Evolutionary conservation across 805 yeast genomes (phyloP), one percentile per base, ranked within the genome.

Genomic region (Kodamaea restingae): DNA sequence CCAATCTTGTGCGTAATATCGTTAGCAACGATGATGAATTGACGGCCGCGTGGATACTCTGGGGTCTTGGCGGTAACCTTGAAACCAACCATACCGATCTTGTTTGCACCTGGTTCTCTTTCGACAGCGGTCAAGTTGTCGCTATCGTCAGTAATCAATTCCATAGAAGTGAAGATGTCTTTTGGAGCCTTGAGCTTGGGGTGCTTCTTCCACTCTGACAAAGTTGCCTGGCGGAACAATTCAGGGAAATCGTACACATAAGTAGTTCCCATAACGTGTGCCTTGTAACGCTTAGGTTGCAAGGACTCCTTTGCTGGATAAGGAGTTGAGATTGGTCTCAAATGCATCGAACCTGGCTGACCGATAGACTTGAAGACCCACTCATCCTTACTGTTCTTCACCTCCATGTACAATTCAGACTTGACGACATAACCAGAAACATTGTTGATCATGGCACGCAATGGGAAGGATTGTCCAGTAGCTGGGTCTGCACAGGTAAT

Each of bases 221-320:
- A 63, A 27, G 86, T 75, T 27, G 96, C 95, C 70, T 93, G 97
- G 56, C 90, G 86, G 84, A 95, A 93, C 56, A 93, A 71, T 62
- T 93, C 98, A 38, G 99, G 98, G 93, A 93, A 95, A 66, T 93
- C 99, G 58, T 95, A 93, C 36, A 88, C 96, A 59, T 88, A 93
- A 8, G 98, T 90, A 14, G 99, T 93, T 48, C 98, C 98, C 90
- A 93, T 84, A 55, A 87, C 75, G 66, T 93, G 98, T 36, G 99
- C 99, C 71, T 84, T 86, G 74, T 95, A 95, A 70, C 99, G 88
- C 68, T 93, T 93, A 54, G 98, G 97, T 72, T 93, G 98, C 56
- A 93, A 76, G 71, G 95, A 90, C 69, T 93, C 98, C 73, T 93
- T 93, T 22, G 95, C 95, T 43, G 98, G 95, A 61, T 93, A 95